Percentiles rank a stretch among this genome's conserved stretches.
Evolutionary conservation across 805 yeast species (phyloP).

Genomic region (Danielozyma ontarioensis): DNA sequence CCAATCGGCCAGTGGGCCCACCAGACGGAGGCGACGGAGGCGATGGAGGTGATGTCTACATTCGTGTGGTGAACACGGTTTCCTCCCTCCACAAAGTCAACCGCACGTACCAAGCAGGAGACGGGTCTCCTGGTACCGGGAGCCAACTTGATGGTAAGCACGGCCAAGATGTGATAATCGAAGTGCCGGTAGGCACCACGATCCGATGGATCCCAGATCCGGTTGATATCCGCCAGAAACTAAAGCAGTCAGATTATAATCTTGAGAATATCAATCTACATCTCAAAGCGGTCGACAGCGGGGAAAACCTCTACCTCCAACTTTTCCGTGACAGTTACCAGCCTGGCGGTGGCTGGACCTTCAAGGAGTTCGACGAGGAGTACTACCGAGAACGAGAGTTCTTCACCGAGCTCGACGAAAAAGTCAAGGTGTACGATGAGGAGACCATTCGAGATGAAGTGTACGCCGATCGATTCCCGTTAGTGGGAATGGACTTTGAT

Average conservation of each 20-base stretch:
- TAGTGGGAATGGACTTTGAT: constrained; percentile 72
- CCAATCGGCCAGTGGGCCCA: constrained; percentile 82
- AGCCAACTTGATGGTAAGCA: constrained; percentile 81
- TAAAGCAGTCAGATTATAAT: constrained; percentile 12
- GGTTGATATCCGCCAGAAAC: constrained; percentile 30
- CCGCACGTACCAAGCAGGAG: constrained; percentile 63
- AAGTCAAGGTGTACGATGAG: constrained; percentile 62
- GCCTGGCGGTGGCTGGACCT: constrained; percentile 86
- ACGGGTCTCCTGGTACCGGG: constrained; percentile 67
- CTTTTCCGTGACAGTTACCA: constrained; percentile 55
- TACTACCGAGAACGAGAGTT: constrained; percentile 62
- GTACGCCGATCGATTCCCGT: constrained; percentile 64
- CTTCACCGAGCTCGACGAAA: constrained; percentile 58
- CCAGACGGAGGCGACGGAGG: constrained; percentile 99
- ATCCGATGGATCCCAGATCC: constrained; percentile 85
- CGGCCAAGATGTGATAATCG: constrained; percentile 74
- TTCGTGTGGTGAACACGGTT: constrained; percentile 71
- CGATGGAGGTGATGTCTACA: constrained; percentile 79
- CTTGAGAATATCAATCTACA: constrained; percentile 23
- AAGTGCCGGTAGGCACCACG: constrained; percentile 90
- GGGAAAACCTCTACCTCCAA: constrained; percentile 40
- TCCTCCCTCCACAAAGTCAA: constrained; percentile 67
- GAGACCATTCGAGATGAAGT: constrained; percentile 55
- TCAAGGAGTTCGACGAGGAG: constrained; percentile 70
- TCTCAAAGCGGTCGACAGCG: constrained; percentile 20